These are phyloP conservation scores for Boechera stricta DNA, from an alignment of 345 rosid species.

Conservation along the genomic window DNA sequence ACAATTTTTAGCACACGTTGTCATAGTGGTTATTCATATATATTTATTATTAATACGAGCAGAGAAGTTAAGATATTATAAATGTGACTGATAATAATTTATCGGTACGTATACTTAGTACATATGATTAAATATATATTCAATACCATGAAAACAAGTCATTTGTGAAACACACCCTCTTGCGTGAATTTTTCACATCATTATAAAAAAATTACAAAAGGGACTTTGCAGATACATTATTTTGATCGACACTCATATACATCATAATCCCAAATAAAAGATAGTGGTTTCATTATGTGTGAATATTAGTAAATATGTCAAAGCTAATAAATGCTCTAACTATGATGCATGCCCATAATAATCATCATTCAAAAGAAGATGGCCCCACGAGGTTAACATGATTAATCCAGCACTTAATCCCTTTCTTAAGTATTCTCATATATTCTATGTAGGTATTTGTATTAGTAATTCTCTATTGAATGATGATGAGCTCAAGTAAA, in stretches of 20 bases:
- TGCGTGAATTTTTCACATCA: conserved; percentile 15
- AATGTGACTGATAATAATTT: background rate
- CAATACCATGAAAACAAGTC: background rate
- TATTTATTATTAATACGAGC: background rate
- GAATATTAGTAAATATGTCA: conserved; percentile 26
- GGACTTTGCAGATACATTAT: background rate
- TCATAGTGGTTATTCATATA: background rate
- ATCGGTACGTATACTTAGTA: no score
- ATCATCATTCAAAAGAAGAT: conserved; percentile 38
- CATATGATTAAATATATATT: no score
- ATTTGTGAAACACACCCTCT: background rate
- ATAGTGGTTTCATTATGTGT: conserved; percentile 25
- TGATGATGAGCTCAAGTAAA: background rate
- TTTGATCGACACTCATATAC: conserved; percentile 18
- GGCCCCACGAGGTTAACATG: conserved; percentile 50
- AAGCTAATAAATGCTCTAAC: conserved; percentile 42
- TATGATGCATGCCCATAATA: conserved; percentile 47
- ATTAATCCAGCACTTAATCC: conserved; percentile 48
- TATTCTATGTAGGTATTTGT: conserved; percentile 1
- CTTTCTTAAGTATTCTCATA: conserved; percentile 34
- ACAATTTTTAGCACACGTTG: background rate
- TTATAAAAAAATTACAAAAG: background rate
- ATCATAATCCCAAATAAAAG: conserved; percentile 14
- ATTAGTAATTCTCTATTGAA: conserved; percentile 9
- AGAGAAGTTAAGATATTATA: background rate